Percentiles rank a stretch among this genome's conserved stretches.
These are phyloP conservation scores for Nigrograna mackinnonii DNA, from an alignment of 2,329 filamentous ascomycete species.

Conservation along the genomic window DNA sequence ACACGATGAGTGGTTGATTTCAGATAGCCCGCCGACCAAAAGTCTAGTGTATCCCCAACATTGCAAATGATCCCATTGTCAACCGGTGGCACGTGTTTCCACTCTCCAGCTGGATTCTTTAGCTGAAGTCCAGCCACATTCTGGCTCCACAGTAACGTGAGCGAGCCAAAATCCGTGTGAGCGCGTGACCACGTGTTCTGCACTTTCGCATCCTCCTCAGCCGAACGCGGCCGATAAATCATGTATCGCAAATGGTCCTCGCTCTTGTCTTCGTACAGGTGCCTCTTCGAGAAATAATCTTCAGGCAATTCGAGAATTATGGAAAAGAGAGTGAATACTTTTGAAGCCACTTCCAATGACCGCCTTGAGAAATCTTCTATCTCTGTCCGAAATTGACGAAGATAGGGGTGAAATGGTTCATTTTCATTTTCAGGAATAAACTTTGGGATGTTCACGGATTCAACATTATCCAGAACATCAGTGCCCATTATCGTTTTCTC, in stretches of 20 bases:
- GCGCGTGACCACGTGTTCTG: conserved; percentile 50
- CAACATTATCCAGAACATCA: conserved; percentile 28
- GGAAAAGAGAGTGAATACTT: conserved; percentile 44
- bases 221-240: conserved; percentile 46
- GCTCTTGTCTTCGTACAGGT: conserved; percentile 38
- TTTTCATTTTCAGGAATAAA: conserved; percentile 27
- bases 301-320: conserved; percentile 45
- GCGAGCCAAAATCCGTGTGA: conserved; percentile 54
- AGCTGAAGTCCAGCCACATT: conserved; percentile 54
- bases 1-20: conserved; percentile 58
- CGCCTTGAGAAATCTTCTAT: conserved; percentile 31
- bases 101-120: conserved; percentile 47
- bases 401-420: conserved; percentile 29
- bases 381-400: conserved; percentile 25
- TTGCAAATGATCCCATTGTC: conserved; percentile 55
- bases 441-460: conserved; percentile 36
- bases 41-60: conserved; percentile 47
- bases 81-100: conserved; percentile 52
- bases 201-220: conserved; percentile 38
- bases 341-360: conserved; percentile 28
- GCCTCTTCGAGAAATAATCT: conserved; percentile 40
- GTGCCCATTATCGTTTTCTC: conserved; percentile 36
- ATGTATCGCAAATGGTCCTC: conserved; percentile 48
- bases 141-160: conserved; percentile 52
- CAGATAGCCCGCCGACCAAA: conserved; percentile 47